Conservation (phyloP, 2,329 filamentous ascomycete genomes). For the Geosmithia flava region DNA sequence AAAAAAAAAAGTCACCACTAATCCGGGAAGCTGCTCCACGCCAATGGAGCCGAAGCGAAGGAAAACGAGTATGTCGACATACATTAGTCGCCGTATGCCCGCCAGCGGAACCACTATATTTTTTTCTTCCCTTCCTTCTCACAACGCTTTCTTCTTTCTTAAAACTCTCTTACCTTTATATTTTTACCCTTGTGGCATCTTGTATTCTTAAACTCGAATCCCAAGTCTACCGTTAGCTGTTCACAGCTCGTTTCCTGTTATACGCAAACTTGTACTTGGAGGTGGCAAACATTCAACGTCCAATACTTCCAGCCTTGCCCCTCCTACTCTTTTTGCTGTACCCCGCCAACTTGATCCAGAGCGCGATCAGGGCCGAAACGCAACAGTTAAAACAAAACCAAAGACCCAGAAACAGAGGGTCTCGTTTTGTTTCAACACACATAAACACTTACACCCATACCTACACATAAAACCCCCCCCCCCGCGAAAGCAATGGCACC, state of each 20-base stretch:
- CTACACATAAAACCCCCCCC: background rate
- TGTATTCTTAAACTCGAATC: background rate
- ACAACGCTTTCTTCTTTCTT: background rate
- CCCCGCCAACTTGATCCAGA: too few species aligned
- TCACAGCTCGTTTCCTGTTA: background rate
- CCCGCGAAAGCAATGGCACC: constrained; percentile 6
- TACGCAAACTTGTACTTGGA: background rate
- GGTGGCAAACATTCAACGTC: background rate
- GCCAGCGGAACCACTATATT: background rate
- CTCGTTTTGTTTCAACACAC: background rate
- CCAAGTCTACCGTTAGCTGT: too few species aligned
- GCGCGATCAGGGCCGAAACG: background rate
- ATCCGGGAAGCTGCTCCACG: background rate
- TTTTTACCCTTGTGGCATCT: background rate
- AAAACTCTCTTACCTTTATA: background rate
- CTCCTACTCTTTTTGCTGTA: background rate
- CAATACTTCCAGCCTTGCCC: background rate
- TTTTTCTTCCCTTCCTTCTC: background rate
- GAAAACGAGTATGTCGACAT: background rate
- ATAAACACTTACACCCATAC: background rate
- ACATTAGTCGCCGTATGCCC: background rate
- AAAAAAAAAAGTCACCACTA: background rate
- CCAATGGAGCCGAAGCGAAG: background rate
- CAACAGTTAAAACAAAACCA: background rate
- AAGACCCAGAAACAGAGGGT: background rate